These are phyloP conservation scores for Pseudophaeomoniella oleicola DNA, from an alignment of 2,329 filamentous ascomycete genomes.

Conservation along the genomic window DNA sequence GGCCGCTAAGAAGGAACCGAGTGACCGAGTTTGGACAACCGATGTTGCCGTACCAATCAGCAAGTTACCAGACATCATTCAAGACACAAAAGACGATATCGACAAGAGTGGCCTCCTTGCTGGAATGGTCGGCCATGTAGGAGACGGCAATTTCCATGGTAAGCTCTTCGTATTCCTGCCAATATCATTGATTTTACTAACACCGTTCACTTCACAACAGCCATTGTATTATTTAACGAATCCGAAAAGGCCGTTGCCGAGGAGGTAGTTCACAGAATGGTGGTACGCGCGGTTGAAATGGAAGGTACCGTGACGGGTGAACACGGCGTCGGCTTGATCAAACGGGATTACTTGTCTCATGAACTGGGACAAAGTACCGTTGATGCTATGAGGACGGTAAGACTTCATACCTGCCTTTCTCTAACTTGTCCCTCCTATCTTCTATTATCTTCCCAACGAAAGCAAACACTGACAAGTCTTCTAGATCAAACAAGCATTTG, in stretches of 20 bases:
- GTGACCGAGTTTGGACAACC: slow-evolving; percentile 60
- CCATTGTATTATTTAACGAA: slow-evolving; percentile 48
- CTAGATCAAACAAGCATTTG: slow-evolving; percentile 48
- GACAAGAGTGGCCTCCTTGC: slow-evolving; percentile 46
- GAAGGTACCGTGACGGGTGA: slow-evolving; percentile 61
- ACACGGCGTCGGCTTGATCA: slow-evolving; percentile 56
- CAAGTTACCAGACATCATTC: slow-evolving; percentile 56
- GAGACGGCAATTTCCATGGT: slow-evolving; percentile 62
- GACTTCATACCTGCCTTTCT: slow-evolving; percentile 12
- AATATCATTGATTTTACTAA: not conserved
- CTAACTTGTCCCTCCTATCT: slow-evolving; percentile 1
- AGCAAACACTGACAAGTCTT: slow-evolving; percentile 8
- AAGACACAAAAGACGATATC: slow-evolving; percentile 53
- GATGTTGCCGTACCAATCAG: slow-evolving; percentile 69
- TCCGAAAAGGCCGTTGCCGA: slow-evolving; percentile 40
- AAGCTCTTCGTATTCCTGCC: slow-evolving; percentile 17
- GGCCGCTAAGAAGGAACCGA: slow-evolving; percentile 43
- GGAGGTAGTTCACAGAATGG: slow-evolving; percentile 52
- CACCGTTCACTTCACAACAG: slow-evolving; percentile 16
- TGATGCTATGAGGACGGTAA: slow-evolving; percentile 49
- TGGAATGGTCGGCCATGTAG: slow-evolving; percentile 58
- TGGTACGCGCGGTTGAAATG: slow-evolving; percentile 53
- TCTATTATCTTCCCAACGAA: not conserved
- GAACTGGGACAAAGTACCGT: slow-evolving; percentile 48
- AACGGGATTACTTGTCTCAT: slow-evolving; percentile 49